Conservation (phyloP, 768 basidiomycete species). For the Pisolithus tinctorius region DNA sequence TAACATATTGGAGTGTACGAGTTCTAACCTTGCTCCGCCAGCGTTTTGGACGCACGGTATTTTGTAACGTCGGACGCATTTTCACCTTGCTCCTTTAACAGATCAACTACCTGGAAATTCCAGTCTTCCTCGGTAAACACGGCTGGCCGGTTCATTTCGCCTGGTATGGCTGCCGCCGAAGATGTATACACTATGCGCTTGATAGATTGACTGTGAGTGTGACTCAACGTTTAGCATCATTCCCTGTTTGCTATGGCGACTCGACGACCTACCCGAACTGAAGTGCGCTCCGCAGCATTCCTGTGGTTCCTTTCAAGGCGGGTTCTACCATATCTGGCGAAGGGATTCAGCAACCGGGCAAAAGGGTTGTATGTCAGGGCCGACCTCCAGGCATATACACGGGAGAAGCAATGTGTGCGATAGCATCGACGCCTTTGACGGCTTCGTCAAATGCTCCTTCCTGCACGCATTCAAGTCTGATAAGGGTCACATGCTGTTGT, state of each 20-base stretch:
- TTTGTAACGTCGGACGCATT: conserved; percentile 27
- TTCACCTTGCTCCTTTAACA: conserved; percentile 25
- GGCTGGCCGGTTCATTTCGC: conserved; percentile 14
- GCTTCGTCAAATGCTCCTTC: conserved; percentile 73
- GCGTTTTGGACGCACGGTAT: conserved; percentile 59
- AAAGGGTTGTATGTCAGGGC: too few species aligned
- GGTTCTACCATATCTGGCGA: conserved; percentile 59
- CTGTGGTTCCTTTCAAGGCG: conserved; percentile 63
- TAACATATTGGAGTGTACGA: neutral
- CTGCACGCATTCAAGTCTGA: conserved; percentile 22
- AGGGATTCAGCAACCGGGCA: neutral
- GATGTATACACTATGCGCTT: conserved; percentile 62
- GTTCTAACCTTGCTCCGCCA: conserved; percentile 51
- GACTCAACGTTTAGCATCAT: neutral
- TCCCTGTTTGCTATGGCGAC: neutral
- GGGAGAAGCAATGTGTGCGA: conserved; percentile 66
- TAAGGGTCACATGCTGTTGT: too few species aligned
- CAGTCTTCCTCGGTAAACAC: conserved; percentile 50
- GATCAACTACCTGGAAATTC: conserved; percentile 41
- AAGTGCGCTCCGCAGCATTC: conserved; percentile 51
- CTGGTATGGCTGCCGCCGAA: conserved; percentile 46
- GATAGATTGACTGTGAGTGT: conserved; percentile 17
- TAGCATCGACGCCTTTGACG: conserved; percentile 67
- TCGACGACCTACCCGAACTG: conserved; percentile 40
- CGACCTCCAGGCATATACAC: conserved; percentile 24